Percentiles rank a stretch among this genome's conserved stretches.
Conservation (phyloP, 306 rosid genomes). For the Vicia villosa region DNA sequence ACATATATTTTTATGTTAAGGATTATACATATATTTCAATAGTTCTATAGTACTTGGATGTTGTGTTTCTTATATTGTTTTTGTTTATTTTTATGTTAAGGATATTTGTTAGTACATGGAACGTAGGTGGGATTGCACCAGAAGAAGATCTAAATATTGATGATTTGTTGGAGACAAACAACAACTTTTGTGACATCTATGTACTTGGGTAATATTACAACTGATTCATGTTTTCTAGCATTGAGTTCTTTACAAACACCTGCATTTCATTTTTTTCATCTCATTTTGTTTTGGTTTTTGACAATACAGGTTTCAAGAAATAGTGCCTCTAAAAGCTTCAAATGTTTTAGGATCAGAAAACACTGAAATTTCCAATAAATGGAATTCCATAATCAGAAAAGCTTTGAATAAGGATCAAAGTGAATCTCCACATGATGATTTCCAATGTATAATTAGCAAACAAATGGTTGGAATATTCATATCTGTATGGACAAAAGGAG, state of each 20-base stretch:
- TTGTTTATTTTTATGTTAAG: conserved; percentile 46
- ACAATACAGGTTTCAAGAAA: conserved; percentile 77
- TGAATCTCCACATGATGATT: conserved; percentile 45
- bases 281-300: not conserved
- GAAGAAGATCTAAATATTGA: conserved; percentile 56
- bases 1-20: conserved; percentile 46
- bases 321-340: conserved; percentile 85
- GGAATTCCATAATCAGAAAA: conserved; percentile 77
- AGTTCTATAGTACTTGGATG: too few relatives aligned
- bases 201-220: conserved; percentile 66
- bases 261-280: conserved; percentile 5
- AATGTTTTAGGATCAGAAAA: conserved; percentile 79
- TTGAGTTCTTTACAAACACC: not conserved
- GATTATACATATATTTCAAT: too few relatives aligned
- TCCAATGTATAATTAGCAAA: conserved; percentile 74
- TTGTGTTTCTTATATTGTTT: too few relatives aligned
- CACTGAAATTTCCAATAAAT: conserved; percentile 49
- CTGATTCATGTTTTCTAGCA: not conserved
- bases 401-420: conserved; percentile 46
- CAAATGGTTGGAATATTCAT: conserved; percentile 94
- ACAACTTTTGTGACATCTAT: conserved; percentile 69
- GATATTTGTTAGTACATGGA: conserved; percentile 88
- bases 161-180: conserved; percentile 61
- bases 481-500: conserved; percentile 72
- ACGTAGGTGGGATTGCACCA: conserved; percentile 88